Conservation (phyloP, 1,139 yeast genomes). For the Saccharomycopsis phalli region DNA sequence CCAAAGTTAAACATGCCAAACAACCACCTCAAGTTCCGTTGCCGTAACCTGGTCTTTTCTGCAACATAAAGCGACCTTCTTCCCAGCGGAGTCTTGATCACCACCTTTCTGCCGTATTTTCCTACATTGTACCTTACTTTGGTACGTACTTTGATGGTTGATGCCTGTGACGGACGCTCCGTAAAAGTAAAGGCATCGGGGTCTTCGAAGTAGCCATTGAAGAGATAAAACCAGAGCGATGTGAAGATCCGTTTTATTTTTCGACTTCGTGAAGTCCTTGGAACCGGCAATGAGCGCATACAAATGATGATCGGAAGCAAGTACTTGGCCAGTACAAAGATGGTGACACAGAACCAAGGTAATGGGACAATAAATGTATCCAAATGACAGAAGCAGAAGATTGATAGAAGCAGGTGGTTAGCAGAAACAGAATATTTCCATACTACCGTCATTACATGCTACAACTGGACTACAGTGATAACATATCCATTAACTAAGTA, state of each 20-base stretch:
- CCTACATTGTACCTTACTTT: neutral
- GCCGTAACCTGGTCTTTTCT: neutral
- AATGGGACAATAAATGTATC: too few species aligned
- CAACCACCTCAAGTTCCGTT: neutral
- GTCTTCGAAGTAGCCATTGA: conserved; percentile 12
- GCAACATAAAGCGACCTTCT: neutral
- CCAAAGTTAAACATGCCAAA: neutral
- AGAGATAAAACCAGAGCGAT: conserved; percentile 5
- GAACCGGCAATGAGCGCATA: neutral
- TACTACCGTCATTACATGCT: too few species aligned
- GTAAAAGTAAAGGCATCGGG: conserved; percentile 5
- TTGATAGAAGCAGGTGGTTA: too few species aligned
- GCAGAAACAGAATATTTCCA: too few species aligned
- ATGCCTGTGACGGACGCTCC: neutral
- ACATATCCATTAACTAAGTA: too few species aligned
- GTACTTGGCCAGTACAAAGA: too few species aligned
- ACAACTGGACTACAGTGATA: too few species aligned
- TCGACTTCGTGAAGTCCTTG: neutral
- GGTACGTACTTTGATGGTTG: neutral
- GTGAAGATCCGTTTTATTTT: conserved; percentile 3
- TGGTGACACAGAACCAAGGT: too few species aligned
- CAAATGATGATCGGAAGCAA: too few species aligned
- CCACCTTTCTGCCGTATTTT: neutral
- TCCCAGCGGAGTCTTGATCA: conserved; percentile 2
- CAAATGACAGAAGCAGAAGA: too few species aligned